Evolutionary conservation across 495 filamentous ascomycete genomes (phyloP).

Genomic region (Aspergillus indologenus): DNA sequence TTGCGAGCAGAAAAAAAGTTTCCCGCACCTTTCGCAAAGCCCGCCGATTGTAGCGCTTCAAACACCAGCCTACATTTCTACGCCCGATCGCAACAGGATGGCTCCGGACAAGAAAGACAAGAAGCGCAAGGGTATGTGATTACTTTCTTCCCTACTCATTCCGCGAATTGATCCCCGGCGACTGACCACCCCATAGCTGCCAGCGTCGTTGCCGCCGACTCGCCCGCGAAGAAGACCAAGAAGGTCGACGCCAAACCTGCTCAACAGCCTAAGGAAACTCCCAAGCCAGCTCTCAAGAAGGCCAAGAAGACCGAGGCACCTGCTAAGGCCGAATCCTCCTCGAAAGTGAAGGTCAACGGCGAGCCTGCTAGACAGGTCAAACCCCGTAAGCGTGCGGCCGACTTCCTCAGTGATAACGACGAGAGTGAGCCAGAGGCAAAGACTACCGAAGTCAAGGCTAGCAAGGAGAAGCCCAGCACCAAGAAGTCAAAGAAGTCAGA

Average conservation of each 20-base stretch:
- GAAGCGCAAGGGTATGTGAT: conserved; percentile 67
- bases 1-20: conserved; percentile 40
- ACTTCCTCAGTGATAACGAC: conserved; percentile 48
- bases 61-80: conserved; percentile 23
- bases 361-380: conserved; percentile 36
- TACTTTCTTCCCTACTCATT: neutral
- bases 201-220: conserved; percentile 46
- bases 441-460: conserved; percentile 26
- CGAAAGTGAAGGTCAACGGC: conserved; percentile 34
- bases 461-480: conserved; percentile 23
- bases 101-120: conserved; percentile 65
- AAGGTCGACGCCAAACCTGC: conserved; percentile 44
- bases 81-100: conserved; percentile 47
- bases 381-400: conserved; percentile 55
- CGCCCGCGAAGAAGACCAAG: conserved; percentile 57
- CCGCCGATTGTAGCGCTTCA: conserved; percentile 11
- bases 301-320: conserved; percentile 22
- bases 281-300: conserved; percentile 43
- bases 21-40: conserved; percentile 20
- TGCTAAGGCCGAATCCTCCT: conserved; percentile 23
- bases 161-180: conserved; percentile 2
- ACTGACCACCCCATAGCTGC: conserved; percentile 28
- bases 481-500: conserved; percentile 46
- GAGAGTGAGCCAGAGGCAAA: conserved; percentile 27
- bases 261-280: conserved; percentile 26